Evolutionary conservation across 331 rosid species (phyloP).

Genomic region (Phaseolus coccineus): DNA sequence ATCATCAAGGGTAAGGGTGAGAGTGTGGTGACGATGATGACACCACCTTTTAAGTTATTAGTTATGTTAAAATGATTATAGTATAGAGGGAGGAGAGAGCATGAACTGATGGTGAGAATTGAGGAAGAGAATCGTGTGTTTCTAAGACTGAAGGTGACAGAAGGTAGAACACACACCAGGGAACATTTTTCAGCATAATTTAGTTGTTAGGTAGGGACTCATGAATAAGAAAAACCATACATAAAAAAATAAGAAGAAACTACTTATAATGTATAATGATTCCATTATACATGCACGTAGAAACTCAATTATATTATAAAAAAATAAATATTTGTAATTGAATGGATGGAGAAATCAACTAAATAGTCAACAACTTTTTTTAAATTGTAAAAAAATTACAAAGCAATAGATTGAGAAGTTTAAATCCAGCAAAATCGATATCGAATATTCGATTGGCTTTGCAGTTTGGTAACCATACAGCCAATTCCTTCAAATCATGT

Average conservation of each 20-base stretch:
- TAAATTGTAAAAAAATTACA: no score
- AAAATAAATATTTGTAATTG: no score
- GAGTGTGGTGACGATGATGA: neutral
- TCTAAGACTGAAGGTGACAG: slow-evolving; percentile 23
- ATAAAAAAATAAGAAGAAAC: neutral
- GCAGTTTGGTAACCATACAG: slow-evolving; percentile 54
- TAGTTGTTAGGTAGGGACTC: neutral
- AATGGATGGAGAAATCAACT: no score
- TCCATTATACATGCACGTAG: neutral
- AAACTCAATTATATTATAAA: no score
- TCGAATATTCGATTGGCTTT: slow-evolving; percentile 3
- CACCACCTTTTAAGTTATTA: neutral
- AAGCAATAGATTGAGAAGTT: no score
- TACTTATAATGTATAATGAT: neutral
- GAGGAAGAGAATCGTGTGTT: slow-evolving; percentile 44
- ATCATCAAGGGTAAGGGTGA: slow-evolving; percentile 6
- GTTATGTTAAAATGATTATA: neutral
- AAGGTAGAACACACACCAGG: slow-evolving; percentile 26
- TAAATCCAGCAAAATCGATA: neutral
- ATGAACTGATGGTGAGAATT: slow-evolving; percentile 16
- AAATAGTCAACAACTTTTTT: no score
- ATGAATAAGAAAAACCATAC: slow-evolving; percentile 1
- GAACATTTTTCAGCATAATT: slow-evolving; percentile 28
- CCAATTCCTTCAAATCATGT: neutral
- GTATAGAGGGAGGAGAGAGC: neutral